Conservation (phyloP, 306 rosid genomes). For the peach (Prunus persica) region DNA sequence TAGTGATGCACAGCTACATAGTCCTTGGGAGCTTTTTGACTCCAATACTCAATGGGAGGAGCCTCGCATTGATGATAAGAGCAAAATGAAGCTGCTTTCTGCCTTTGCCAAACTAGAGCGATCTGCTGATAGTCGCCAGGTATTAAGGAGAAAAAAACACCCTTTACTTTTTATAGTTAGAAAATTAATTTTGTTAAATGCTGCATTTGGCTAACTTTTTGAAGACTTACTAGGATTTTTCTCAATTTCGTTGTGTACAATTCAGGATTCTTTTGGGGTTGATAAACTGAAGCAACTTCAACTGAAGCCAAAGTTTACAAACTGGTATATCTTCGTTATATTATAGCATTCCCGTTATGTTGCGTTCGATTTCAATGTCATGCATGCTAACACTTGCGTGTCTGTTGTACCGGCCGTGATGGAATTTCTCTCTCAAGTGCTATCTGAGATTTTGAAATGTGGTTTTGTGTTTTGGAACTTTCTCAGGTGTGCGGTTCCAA, state of each 20-base stretch:
- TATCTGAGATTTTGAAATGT: background rate
- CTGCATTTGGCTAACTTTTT: background rate
- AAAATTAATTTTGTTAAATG: background rate
- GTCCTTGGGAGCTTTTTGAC: constrained; percentile 99
- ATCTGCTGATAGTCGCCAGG: constrained; percentile 62
- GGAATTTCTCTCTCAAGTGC: background rate
- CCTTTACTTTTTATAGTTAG: background rate
- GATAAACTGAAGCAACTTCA: constrained; percentile 62
- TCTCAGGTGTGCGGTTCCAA: constrained; percentile 84
- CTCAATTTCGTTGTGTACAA: constrained; percentile 24
- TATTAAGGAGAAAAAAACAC: constrained; percentile 16
- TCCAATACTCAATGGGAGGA: constrained; percentile 66
- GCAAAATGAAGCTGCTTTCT: constrained; percentile 49
- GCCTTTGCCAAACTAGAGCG: constrained; percentile 57
- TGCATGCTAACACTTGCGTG: background rate
- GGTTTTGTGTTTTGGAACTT: constrained; percentile 8
- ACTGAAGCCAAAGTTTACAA: constrained; percentile 50
- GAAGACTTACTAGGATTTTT: background rate
- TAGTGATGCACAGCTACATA: constrained; percentile 65
- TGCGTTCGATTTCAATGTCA: background rate
- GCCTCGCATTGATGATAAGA: constrained; percentile 57
- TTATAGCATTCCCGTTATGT: background rate
- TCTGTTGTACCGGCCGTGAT: background rate
- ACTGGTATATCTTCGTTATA: constrained; percentile 52
- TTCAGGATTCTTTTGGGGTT: constrained; percentile 80